Percentiles rank a stretch among this genome's conserved stretches.
Conservation (phyloP, 202 grass and related monocot genomes). For the Tripidium arundinaceum region DNA sequence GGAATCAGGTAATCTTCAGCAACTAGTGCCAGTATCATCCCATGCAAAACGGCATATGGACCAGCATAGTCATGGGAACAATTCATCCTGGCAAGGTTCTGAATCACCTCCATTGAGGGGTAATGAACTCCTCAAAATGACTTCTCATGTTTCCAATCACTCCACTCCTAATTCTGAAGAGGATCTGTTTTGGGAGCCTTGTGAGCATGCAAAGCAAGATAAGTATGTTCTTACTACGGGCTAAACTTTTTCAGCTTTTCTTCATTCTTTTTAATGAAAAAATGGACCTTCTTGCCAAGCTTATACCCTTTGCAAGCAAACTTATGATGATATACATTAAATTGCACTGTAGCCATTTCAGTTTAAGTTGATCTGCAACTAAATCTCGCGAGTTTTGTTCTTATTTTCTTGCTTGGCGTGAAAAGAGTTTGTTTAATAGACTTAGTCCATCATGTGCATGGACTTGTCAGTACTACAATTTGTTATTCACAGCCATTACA, state of each 20-base stretch:
- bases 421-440: neutral
- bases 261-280: neutral
- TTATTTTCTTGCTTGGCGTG: neutral
- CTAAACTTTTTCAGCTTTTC: neutral
- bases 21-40: neutral
- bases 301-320: neutral
- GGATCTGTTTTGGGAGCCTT: neutral
- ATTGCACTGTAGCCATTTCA: neutral
- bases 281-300: neutral
- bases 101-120: neutral
- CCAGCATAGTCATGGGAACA: neutral
- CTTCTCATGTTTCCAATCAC: neutral
- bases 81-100: neutral
- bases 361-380: slow-evolving; percentile 5
- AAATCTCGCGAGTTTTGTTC: neutral
- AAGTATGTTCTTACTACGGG: neutral
- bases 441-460: neutral
- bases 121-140: neutral
- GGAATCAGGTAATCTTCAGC: neutral
- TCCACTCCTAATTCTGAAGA: neutral
- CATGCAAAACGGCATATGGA: neutral
- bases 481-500: neutral
- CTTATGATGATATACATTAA: neutral
- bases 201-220: slow-evolving; percentile 14
- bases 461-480: neutral